Evolutionary conservation across 805 yeast genomes (phyloP).

Genomic region (Candida insectalens): DNA sequence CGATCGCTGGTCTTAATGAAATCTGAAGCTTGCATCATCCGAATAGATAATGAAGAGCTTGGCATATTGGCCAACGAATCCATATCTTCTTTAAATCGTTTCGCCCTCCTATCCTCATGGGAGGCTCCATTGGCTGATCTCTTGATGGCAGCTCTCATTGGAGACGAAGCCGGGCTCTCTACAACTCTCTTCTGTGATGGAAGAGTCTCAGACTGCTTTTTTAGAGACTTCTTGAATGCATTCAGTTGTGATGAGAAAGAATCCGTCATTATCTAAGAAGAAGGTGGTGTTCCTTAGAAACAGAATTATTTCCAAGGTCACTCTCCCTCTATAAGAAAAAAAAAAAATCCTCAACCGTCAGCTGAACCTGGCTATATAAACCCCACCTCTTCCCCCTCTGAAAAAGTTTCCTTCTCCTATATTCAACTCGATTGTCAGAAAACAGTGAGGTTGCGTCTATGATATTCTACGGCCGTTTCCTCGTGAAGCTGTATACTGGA

Average conservation of each 20-base stretch:
- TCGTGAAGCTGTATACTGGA: conserved; percentile 17
- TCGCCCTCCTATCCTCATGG: conserved; percentile 6
- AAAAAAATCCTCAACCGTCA: background rate
- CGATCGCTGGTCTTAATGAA: conserved; percentile 63
- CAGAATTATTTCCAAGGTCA: too few species aligned
- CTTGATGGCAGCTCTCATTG: conserved; percentile 5
- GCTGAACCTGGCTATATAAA: too few species aligned
- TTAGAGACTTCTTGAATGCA: conserved; percentile 54
- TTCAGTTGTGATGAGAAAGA: conserved; percentile 36
- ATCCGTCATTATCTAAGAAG: conserved; percentile 17
- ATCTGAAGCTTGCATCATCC: conserved; percentile 85
- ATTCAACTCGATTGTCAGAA: conserved; percentile 7
- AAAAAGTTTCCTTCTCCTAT: too few species aligned
- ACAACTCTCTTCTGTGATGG: conserved; percentile 26
- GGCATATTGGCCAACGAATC: background rate
- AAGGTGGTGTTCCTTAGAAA: background rate
- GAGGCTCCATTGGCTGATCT: conserved; percentile 5
- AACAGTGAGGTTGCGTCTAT: conserved; percentile 4
- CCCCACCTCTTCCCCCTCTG: too few species aligned
- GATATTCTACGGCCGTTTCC: conserved; percentile 2
- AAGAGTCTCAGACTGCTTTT: conserved; percentile 43
- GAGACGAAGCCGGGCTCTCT: conserved; percentile 1
- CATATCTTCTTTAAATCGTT: background rate
- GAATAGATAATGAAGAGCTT: conserved; percentile 45
- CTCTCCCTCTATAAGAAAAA: too few species aligned